These are phyloP conservation scores for Acacia concinna DNA, from an alignment of 331 rosid genomes.

Conservation along the genomic window DNA sequence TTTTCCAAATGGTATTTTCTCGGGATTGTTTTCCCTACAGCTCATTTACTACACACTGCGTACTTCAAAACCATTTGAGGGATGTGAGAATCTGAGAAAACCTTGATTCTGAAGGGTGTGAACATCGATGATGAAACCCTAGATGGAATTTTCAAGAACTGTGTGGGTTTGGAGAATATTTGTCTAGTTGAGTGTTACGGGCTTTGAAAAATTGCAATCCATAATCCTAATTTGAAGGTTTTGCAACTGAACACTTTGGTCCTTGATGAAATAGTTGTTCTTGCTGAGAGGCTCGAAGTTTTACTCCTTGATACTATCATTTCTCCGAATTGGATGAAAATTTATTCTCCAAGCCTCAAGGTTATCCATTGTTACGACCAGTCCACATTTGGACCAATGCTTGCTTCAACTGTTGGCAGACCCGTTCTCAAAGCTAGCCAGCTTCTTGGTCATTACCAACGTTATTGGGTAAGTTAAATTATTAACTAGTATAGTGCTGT, in stretches of 20 bases:
- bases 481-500: too few species aligned
- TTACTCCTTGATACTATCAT: not conserved
- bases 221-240: not conserved
- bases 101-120: not conserved
- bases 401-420: not conserved
- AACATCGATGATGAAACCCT: not conserved
- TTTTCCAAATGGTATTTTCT: not conserved
- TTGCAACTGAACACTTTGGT: not conserved
- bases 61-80: not conserved
- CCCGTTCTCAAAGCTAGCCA: not conserved
- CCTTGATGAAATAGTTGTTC: not conserved
- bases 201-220: not conserved
- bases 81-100: constrained; percentile 7
- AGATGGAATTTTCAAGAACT: constrained; percentile 5
- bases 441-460: not conserved
- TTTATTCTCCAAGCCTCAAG: not conserved
- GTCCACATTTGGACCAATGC: not conserved
- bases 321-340: not conserved
- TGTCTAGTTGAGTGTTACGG: not conserved
- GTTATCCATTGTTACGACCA: not conserved
- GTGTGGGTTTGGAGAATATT: constrained; percentile 11
- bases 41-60: not conserved
- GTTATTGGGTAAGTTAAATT: not conserved
- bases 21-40: not conserved
- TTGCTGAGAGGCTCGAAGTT: not conserved